Conservation (phyloP, 306 rosid species). For the Prunus kanzakura region DNA sequence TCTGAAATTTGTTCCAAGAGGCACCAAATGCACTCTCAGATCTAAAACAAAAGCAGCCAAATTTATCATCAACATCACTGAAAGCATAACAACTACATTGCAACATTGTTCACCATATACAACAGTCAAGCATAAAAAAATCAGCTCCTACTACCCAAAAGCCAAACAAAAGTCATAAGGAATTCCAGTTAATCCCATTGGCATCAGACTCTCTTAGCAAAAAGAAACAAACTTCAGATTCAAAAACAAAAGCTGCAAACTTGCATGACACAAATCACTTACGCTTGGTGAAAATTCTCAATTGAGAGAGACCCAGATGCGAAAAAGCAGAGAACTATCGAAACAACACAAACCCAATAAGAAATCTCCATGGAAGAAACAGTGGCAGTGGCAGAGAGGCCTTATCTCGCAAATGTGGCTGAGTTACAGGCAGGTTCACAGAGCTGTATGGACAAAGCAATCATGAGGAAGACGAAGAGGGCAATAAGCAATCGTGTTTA, state of each 20-base stretch:
- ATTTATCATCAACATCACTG: conserved; percentile 1
- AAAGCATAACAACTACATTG: not conserved
- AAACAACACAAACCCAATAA: conserved; percentile 32
- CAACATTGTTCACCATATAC: not conserved
- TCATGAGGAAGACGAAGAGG: conserved; percentile 8
- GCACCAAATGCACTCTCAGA: not conserved
- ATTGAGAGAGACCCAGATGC: conserved; percentile 47
- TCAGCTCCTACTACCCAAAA: not conserved
- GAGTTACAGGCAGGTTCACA: conserved; percentile 11
- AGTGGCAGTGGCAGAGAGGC: conserved; percentile 11
- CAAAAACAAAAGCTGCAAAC: not conserved
- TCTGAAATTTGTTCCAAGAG: not conserved
- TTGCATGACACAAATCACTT: conserved; percentile 29
- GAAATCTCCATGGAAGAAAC: conserved; percentile 42
- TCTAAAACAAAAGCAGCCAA: conserved; percentile 7
- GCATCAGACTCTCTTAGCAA: not conserved
- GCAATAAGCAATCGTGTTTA: not conserved
- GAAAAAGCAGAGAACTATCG: conserved; percentile 33
- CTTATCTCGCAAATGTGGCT: conserved; percentile 25
- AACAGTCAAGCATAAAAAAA: conserved; percentile 2
- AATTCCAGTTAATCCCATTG: conserved; percentile 4
- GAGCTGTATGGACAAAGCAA: conserved; percentile 18
- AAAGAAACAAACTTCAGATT: conserved; percentile 13
- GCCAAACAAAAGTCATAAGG: conserved; percentile 10
- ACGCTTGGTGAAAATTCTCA: conserved; percentile 69